These are phyloP conservation scores for Alternaria rosae DNA, from an alignment of 2,329 filamentous ascomycete genomes.

Conservation along the genomic window DNA sequence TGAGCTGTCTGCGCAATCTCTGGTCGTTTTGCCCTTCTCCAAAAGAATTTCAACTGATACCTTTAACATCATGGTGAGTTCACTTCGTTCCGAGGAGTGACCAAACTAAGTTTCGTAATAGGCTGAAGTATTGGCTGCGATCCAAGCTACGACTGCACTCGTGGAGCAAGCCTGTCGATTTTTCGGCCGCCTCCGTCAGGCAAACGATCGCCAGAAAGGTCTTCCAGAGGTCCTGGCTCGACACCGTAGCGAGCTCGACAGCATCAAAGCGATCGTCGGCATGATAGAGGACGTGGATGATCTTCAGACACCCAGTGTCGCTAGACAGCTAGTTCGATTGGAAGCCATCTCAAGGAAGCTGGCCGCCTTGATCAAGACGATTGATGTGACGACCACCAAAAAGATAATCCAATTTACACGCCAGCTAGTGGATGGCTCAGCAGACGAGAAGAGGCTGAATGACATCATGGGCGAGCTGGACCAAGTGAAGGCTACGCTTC, in stretches of 20 bases:
- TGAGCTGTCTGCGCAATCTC: neutral
- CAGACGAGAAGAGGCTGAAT: slow-evolving; percentile 24
- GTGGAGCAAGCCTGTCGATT: slow-evolving; percentile 18
- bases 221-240: neutral
- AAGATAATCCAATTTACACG: slow-evolving; percentile 19
- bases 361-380: neutral
- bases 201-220: slow-evolving; percentile 20
- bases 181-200: slow-evolving; percentile 18
- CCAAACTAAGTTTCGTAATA: neutral
- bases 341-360: neutral
- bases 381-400: slow-evolving; percentile 14
- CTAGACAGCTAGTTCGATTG: neutral
- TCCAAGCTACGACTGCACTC: slow-evolving; percentile 10
- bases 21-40: neutral
- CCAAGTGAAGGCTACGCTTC: slow-evolving; percentile 21
- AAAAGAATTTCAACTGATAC: neutral
- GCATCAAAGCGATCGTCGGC: neutral
- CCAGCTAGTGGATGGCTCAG: slow-evolving; percentile 22
- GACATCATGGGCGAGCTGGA: slow-evolving; percentile 25
- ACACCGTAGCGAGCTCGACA: neutral
- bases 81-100: neutral
- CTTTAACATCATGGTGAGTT: neutral
- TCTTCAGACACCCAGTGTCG: neutral
- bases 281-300: neutral
- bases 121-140: neutral